Base-by-base conservation (phyloP, 768 basidiomycete genomes). In the Lactifluus volemus region DNA sequence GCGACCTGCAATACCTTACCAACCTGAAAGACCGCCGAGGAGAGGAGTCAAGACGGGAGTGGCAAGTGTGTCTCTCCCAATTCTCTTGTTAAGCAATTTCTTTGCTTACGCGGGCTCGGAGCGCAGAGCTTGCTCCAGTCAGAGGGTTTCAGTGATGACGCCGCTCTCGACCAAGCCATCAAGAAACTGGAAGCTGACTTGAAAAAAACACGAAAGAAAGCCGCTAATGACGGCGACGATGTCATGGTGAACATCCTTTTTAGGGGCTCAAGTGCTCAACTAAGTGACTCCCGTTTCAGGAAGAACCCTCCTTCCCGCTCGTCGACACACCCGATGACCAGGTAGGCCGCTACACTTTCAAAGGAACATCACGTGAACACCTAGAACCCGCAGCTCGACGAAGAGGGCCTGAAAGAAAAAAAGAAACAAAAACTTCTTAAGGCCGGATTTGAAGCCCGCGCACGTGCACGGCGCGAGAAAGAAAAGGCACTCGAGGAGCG, bases 331-430 rank as follows among this genome's bases (percentile, higher is more conserved):
- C 94, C 0, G 97, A 99, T 72, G 85, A 82, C 6, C 89, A 96
- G 60, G 87, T 94, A 64, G 5, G 50, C 3, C 8, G 63, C 78
- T 68, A n/a, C 39, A 1, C n/a, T 52, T 47, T 45, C n/a, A n/a
- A 47, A 41, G 29, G 19, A 1, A 36, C 34, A 45, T 41, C 42
- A 56, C 32, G 6, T 15, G 30, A 39, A 19, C 42, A 15, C 10
- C 10, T 39, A 4, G 45, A 42, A 48, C 45, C 42, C 21, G 8
- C 60, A 92, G 88, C 79, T 93, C 8, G 90, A 92, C 67, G 95
- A 98, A 69, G 94, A 96, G 44, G 81, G 85, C 29, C 70, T 98
- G 39, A 98, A 91, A 71, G 97, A 99, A 73, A 99, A 98, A 76
- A 86, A 85, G 68, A 90, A 88, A 68, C 97, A 99, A 71, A 88